Evolutionary conservation across 2,329 filamentous ascomycete species (phyloP), one percentile per base, ranked within the genome.

Genomic region (Clonostachys rosea): DNA sequence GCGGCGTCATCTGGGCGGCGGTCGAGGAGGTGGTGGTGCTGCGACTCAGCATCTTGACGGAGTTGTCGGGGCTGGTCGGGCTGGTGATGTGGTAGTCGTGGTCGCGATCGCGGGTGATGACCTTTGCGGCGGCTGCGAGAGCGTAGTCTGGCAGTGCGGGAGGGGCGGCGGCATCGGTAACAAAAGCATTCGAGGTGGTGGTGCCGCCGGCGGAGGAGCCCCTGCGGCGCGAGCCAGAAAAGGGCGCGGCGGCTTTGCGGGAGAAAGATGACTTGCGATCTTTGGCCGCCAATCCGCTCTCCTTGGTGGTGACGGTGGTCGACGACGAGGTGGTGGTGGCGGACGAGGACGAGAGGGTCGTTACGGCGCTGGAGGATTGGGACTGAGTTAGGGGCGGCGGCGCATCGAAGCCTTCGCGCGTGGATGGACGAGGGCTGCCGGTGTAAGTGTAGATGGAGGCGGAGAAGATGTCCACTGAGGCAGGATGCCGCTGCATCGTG

Each of bases 61-160:
- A 66, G 41, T 63, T 62, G 49, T 75, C 70, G 47, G 54, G 56
- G 42, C 57, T 53, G 37, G 52, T 49, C 11, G 59, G 54, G 50
- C 58, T 59, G 37, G 48, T 50, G 20, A 58, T 43, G 43, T 46
- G 35, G 24, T 44, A 41, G 14, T 56, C 45, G 14, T 18, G 36
- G 51, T 55, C 43, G 64, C 62, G 50, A 52, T 51, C 45, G 63
- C 65, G 41, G 52, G 62, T 12, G 53, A 57, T 50, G 45, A 73
- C 60, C 55, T 74, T 76, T 35, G 73, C 72, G 5, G 73, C 69
- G 41, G 70, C 69, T n/a, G 73, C 61, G 47, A 78, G 70, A 5
- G 74, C 74, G 61, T 76, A 76, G 45, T 79, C 74, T 42, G 76
- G 76, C 16, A 81, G 66, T 6, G 75, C 73, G n/a, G 76, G 75